Conservation (phyloP, 371 early-diverging fungal species). For the Nosema muscidifuracis region DNA sequence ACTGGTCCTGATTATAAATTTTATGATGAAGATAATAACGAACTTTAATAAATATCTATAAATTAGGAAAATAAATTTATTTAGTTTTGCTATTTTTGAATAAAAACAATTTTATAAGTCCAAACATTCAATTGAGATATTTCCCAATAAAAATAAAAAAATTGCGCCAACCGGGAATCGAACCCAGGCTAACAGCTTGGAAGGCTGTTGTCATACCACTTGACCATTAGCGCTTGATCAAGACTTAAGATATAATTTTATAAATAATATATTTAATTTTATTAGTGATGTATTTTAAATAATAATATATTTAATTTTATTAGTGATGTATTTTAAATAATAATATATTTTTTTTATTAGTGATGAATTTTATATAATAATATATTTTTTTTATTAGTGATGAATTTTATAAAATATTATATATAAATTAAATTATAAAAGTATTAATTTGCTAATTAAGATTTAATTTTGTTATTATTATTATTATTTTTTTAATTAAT, state of each 20-base stretch:
- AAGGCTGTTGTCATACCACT: constrained; percentile 28
- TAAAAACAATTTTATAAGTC: not conserved
- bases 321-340: no score
- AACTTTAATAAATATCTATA: constrained; percentile 13
- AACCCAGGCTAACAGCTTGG: constrained; percentile 22
- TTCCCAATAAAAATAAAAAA: constrained; percentile 1
- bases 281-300: no score
- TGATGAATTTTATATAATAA: not conserved
- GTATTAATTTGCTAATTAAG: not conserved
- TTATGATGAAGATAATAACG: constrained; percentile 33
- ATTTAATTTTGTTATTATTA: no score
- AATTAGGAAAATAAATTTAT: not conserved
- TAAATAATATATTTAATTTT: not conserved
- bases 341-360: not conserved
- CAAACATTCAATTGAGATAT: not conserved
- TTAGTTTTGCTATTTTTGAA: not conserved
- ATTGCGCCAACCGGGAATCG: constrained; percentile 9
- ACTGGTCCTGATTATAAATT: constrained; percentile 27
- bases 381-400: not conserved
- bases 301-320: no score
- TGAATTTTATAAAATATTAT: not conserved
- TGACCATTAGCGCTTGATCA: not conserved
- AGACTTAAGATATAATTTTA: no score
- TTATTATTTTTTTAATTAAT: no score
- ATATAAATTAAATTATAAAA: not conserved